phyloP scores from a whole-genome alignment of 768 basidiomycete genomes.

The Suillus variegatus region DNA sequence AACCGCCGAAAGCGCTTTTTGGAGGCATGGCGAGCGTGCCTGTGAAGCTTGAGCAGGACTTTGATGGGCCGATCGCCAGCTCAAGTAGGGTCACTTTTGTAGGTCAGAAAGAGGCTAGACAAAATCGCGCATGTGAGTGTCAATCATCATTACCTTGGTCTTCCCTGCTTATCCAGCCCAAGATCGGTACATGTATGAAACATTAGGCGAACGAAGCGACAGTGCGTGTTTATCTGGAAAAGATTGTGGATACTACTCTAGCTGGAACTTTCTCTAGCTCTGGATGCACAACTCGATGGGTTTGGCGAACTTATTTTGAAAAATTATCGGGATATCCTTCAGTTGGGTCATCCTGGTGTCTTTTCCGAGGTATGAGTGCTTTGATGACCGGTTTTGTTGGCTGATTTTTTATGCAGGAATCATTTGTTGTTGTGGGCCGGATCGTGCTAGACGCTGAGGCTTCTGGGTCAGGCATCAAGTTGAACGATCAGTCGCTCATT shows the following conservation, averaged over 20 bases:
- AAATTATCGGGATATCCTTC: constrained; percentile 63
- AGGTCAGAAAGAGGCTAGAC: constrained; percentile 31
- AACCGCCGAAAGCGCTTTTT: not conserved
- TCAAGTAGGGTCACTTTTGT: constrained; percentile 32
- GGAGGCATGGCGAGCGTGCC: not conserved
- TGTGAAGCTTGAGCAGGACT: constrained; percentile 5
- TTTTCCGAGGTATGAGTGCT: constrained; percentile 47
- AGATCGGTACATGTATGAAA: constrained; percentile 97
- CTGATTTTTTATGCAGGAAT: constrained; percentile 44
- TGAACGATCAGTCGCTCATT: constrained; percentile 71
- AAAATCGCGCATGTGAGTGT: constrained; percentile 54
- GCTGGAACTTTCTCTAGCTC: constrained; percentile 43
- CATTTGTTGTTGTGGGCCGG: constrained; percentile 71
- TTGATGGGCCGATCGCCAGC: constrained; percentile 19
- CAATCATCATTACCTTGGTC: not conserved
- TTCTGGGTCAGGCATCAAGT: constrained; percentile 55
- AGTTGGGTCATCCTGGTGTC: constrained; percentile 76
- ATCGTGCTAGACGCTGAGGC: constrained; percentile 70
- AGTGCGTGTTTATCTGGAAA: constrained; percentile 42
- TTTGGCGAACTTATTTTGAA: constrained; percentile 71
- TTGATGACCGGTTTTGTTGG: not conserved
- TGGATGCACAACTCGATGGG: constrained; percentile 89
- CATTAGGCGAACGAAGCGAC: constrained; percentile 80
- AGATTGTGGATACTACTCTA: not conserved
- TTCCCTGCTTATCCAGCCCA: constrained; percentile 5